phyloP scores from a whole-genome alignment of 106 monocot genomes.

The Hemerocallis citrina region DNA sequence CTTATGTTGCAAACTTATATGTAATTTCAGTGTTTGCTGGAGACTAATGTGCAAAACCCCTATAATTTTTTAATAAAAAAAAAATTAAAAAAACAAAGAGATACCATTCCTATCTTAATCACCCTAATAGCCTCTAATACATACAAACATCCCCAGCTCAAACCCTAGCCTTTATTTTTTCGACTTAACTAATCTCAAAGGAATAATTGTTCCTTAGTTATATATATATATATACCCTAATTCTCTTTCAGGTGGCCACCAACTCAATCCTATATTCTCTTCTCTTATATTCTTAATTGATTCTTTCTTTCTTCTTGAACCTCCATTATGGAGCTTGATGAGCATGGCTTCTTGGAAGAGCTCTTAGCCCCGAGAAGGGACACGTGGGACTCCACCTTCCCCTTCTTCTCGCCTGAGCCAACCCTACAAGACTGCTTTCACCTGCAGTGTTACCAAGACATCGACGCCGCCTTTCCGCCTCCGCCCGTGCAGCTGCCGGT shows the following conservation, averaged over 20 bases:
- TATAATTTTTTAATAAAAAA: no score
- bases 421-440: background rate
- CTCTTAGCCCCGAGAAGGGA: constrained; percentile 41
- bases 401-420: constrained; percentile 28
- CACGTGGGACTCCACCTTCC: constrained; percentile 28
- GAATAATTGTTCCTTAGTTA: constrained; percentile 10
- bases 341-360: constrained; percentile 83
- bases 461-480: constrained; percentile 40
- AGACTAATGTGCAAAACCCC: no score
- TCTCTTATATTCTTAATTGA: background rate
- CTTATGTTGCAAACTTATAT: no score
- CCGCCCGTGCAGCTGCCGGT: constrained; percentile 4
- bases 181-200: background rate
- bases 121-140: no score
- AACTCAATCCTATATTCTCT: background rate
- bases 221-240: no score
- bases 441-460: no score
- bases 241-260: background rate
- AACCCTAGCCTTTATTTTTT: no score
- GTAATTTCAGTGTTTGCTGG: no score
- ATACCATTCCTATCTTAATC: no score
- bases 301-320: no score
- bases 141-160: no score
- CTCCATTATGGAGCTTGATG: constrained; percentile 70
- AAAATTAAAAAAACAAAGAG: no score